Evolutionary conservation across 805 yeast species (phyloP).

Genomic region (Priceomyces haplophilus): DNA sequence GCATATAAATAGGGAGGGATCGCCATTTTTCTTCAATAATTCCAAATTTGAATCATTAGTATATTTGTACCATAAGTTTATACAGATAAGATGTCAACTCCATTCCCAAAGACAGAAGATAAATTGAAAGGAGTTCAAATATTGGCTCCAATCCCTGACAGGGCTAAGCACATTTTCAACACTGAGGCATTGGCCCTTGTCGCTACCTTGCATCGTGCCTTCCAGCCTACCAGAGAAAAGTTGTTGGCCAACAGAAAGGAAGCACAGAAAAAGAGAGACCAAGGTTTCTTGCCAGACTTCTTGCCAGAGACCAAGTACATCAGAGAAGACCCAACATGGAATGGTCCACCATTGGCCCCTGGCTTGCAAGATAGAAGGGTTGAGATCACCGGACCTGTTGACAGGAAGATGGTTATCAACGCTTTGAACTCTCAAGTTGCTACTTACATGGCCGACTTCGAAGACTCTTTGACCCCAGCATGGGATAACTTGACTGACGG

Average conservation of each 20-base stretch:
- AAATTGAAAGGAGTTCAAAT: constrained; percentile 52
- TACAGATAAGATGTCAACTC: constrained; percentile 29
- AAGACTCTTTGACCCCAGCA: constrained; percentile 81
- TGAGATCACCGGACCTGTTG: constrained; percentile 85
- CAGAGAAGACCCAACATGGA: constrained; percentile 73
- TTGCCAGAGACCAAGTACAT: constrained; percentile 66
- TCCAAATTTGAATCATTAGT: not conserved
- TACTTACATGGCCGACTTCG: constrained; percentile 85
- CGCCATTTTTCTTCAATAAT: not conserved
- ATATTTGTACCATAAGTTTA: not conserved
- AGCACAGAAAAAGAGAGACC: constrained; percentile 60
- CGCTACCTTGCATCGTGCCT: constrained; percentile 70
- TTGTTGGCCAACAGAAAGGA: constrained; percentile 59
- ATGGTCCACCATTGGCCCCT: constrained; percentile 68
- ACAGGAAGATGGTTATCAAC: constrained; percentile 78
- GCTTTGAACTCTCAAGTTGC: constrained; percentile 77
- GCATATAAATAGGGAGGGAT: constrained; percentile 8
- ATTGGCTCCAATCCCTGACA: constrained; percentile 48
- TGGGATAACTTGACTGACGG: constrained; percentile 80
- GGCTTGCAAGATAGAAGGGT: constrained; percentile 73
- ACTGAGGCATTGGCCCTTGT: constrained; percentile 65
- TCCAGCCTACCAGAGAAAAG: constrained; percentile 58
- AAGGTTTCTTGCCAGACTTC: constrained; percentile 60
- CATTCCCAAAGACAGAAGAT: constrained; percentile 45
- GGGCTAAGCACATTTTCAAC: constrained; percentile 54